phyloP scores from a whole-genome alignment of 495 filamentous ascomycete species.

The Extremus antarcticus region DNA sequence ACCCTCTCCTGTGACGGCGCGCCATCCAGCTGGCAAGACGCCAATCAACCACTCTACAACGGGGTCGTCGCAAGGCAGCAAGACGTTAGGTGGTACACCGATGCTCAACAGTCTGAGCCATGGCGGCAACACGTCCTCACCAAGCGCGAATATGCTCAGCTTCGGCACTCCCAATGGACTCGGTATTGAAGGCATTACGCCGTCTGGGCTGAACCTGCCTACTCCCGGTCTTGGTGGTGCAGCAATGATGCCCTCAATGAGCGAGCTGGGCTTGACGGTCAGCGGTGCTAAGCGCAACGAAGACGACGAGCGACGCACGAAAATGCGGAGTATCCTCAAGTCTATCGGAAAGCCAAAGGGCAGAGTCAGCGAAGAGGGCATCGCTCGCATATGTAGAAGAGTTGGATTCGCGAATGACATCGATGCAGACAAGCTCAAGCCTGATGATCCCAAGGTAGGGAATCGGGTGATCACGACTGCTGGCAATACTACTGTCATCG shows the following conservation, averaged over 20 bases:
- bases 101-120: slow-evolving; percentile 11
- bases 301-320: slow-evolving; percentile 48
- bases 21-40: slow-evolving; percentile 21
- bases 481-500: slow-evolving; percentile 48
- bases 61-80: slow-evolving; percentile 8
- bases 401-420: slow-evolving; percentile 46
- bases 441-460: slow-evolving; percentile 57
- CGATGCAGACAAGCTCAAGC: slow-evolving; percentile 35
- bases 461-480: slow-evolving; percentile 53
- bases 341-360: slow-evolving; percentile 29
- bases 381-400: slow-evolving; percentile 63
- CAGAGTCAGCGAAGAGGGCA: slow-evolving; percentile 65
- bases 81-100: slow-evolving; percentile 10
- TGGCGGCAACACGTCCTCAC: slow-evolving; percentile 9
- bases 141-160: slow-evolving; percentile 10
- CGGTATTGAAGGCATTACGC: slow-evolving; percentile 24
- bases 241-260: slow-evolving; percentile 24
- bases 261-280: slow-evolving; percentile 15
- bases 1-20: slow-evolving; percentile 21
- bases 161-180: slow-evolving; percentile 17
- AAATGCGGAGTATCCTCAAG: slow-evolving; percentile 43
- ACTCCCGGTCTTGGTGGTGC: slow-evolving; percentile 18
- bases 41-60: slow-evolving; percentile 18
- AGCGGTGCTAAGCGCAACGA: slow-evolving; percentile 24
- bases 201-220: slow-evolving; percentile 22